These are phyloP conservation scores for Toxicodendron radicans DNA, from an alignment of 345 rosid species.

Conservation along the genomic window DNA sequence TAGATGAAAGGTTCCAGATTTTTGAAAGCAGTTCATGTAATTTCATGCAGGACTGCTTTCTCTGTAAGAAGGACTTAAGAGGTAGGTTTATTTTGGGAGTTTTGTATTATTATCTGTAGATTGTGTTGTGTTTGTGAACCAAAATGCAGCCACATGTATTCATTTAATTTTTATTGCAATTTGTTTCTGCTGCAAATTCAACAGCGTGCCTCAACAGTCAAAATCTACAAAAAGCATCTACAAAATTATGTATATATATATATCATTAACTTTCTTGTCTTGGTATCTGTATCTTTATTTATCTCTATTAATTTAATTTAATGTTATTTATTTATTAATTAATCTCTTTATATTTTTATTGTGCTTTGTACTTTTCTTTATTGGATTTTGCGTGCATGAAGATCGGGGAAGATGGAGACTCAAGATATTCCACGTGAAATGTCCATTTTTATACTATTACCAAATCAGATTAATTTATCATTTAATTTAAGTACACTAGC, in stretches of 20 bases:
- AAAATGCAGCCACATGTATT: slow-evolving; percentile 7
- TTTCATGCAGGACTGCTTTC: neutral
- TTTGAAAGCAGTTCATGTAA: neutral
- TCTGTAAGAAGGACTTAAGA: neutral
- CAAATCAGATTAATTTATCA: too few species aligned
- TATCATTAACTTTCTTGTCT: slow-evolving; percentile 13
- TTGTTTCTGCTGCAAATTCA: slow-evolving; percentile 20
- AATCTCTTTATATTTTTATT: neutral
- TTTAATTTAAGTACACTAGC: neutral
- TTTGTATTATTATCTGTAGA: neutral
- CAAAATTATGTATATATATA: too few species aligned
- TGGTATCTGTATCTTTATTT: slow-evolving; percentile 5
- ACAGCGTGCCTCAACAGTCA: slow-evolving; percentile 19
- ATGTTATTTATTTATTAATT: too few species aligned
- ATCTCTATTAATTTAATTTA: neutral
- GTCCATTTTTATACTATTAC: slow-evolving; percentile 4
- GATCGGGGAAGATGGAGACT: slow-evolving; percentile 29
- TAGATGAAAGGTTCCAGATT: neutral
- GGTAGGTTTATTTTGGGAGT: neutral
- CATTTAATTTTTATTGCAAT: slow-evolving; percentile 16
- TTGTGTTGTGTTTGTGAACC: neutral
- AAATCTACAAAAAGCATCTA: slow-evolving; percentile 15
- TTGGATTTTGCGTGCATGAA: slow-evolving; percentile 25
- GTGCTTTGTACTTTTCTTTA: slow-evolving; percentile 15
- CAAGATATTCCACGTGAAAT: slow-evolving; percentile 34